Base-by-base conservation (phyloP, 805 yeast genomes). In the Scheffersomyces stipitis region DNA sequence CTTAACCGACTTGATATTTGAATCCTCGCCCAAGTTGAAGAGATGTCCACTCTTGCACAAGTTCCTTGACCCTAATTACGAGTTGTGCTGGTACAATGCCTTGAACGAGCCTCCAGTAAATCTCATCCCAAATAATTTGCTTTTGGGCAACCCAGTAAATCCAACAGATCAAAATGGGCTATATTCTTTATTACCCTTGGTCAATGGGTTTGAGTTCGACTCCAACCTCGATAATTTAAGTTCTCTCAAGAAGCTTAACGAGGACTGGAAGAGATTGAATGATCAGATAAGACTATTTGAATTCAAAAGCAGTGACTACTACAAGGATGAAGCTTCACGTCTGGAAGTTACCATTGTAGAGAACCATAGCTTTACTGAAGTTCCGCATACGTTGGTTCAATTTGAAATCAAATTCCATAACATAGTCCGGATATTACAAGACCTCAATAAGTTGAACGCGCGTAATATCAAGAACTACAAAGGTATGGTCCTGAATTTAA, bases 91-190 rank as follows among this genome's bases (percentile, higher is more conserved):
- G 81, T 53, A 58, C n/a, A 68, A 74, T 48, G 72, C 75, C 1
- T 60, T 75, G 36, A 69, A 70, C 40, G 74, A 69, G 44, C 72
- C 74, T 1, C 75, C 75, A 2, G 62, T 62, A 7, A 66, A 61
- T 35, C 46, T 66, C 18, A 58, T 77, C 3, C 78, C 81, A 3
- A 65, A 69, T 33, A 74, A 75, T 31, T 54, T 73, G 26, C 51
- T 77, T 15, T 56, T 77, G 13, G 71, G 76, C 3, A 75, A 77
- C 22, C 78, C 81, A 1, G 49, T 68, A 24, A 56, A 73, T 41
- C 80, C 83, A 3, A 64, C 73, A 1, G 71, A 68, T 34, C 80
- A 75, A 26, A 76, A 75, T 49, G 80, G 82, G 2, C 66, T 76
- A 33, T 71, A 76, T 37, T 50, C 72, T 7, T 68, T 73, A 30